Evolutionary conservation across 2,329 filamentous ascomycete species (phyloP), one percentile per base, ranked within the genome.

Genomic region (Mycosphaerella sp.): DNA sequence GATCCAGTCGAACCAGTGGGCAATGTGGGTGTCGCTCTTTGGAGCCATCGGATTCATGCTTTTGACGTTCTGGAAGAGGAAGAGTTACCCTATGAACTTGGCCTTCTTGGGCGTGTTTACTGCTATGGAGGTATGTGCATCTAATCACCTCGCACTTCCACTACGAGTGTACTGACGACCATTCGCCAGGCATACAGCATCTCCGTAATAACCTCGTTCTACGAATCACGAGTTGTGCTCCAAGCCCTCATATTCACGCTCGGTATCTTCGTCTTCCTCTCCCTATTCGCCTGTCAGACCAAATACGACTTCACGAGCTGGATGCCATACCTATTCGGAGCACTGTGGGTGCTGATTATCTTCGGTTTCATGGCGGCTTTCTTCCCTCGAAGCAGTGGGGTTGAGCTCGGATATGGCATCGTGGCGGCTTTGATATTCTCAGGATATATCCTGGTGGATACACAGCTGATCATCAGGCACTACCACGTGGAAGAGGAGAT

Each of bases 291-390:
- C 47, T 95, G 91, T 81, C 93, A 98, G 77, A 88, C 87, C 61
- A 95, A 95, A 72, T 98, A 98, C 70, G 93, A 98, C 77, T 98
- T 98, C 71, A 97, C 92, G 1, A 86, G 83, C 60, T 98, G 93
- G 92, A 88, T 92, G 78, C 92, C 93, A 14, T 97, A 96, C 70
- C 82, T 97, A 3, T 95, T 95, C 66, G 91, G 91, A 55, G 85
- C 80, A 0, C 80, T 98, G 14, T 97, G 93, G 93, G 85, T 87
- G 6, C 74, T 96, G 55, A 80, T 98, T 59, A 77, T 98, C 40
- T 96, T 97, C 69, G 88, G 93, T 48, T 93, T 98, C 77, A 90
- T 97, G 81, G 79, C 85, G 61, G 81, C 83, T 62, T 97, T 97
- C 79, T 85, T 98, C 75, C 91, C 89, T 3, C 81, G 86, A 72